Percentiles rank a stretch among this genome's conserved stretches.
Evolutionary conservation across 2,329 filamentous ascomycete species (phyloP).

Genomic region (Massarina eburnea): DNA sequence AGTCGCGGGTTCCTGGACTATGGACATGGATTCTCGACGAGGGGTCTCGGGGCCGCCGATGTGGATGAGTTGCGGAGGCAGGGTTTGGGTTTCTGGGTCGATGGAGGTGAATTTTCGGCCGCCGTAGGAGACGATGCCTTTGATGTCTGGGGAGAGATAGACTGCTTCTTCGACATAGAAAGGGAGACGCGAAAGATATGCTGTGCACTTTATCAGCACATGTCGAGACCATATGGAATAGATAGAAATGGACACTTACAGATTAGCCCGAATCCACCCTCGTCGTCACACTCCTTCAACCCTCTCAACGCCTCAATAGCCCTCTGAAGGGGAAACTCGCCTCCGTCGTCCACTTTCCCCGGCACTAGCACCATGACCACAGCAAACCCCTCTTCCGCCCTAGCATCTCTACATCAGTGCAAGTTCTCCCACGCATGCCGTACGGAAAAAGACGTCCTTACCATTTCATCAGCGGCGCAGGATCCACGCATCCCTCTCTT

Average conservation of each 20-base stretch:
- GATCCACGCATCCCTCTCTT: constrained; percentile 49
- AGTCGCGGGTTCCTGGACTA: constrained; percentile 14
- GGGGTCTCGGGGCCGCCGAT: constrained; percentile 21
- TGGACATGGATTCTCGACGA: constrained; percentile 25
- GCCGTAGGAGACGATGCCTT: constrained; percentile 36
- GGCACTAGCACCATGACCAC: constrained; percentile 57
- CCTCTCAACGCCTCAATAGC: constrained; percentile 25
- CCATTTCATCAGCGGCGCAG: constrained; percentile 66
- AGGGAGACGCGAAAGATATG: constrained; percentile 34
- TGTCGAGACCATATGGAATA: neutral
- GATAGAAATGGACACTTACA: constrained; percentile 20
- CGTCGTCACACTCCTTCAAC: constrained; percentile 27
- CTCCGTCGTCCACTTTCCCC: constrained; percentile 33
- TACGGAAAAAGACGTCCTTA: too few relatives aligned
- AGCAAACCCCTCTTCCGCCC: constrained; percentile 68
- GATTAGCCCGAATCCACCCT: constrained; percentile 32
- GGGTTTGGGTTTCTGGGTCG: constrained; percentile 5
- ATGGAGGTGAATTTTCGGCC: constrained; percentile 30
- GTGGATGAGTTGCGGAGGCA: constrained; percentile 35
- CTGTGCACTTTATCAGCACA: constrained; percentile 11
- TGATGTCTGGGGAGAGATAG: constrained; percentile 26
- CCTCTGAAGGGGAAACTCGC: constrained; percentile 33
- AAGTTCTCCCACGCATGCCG: too few relatives aligned
- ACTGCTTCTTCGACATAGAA: constrained; percentile 36
- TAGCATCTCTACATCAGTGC: too few relatives aligned